phyloP scores from a whole-genome alignment of 148 eudicot genomes.

The Euryodendron excelsum region DNA sequence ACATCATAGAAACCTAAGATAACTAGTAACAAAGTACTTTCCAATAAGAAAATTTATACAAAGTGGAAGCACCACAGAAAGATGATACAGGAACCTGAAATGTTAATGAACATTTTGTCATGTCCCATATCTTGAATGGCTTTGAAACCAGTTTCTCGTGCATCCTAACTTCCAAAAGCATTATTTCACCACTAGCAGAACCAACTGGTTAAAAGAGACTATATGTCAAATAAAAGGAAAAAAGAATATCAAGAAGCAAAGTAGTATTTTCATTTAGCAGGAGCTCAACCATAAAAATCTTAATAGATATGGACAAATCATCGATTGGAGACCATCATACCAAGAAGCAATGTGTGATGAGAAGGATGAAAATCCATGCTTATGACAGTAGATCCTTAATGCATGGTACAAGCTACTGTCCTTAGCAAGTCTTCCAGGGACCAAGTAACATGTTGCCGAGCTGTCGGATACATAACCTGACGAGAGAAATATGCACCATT shows the following conservation, averaged over 20 bases:
- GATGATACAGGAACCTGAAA: slow-evolving; percentile 47
- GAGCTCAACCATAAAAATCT: no score
- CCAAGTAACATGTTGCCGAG: slow-evolving; percentile 64
- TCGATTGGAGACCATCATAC: slow-evolving; percentile 34
- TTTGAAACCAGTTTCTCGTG: slow-evolving; percentile 72
- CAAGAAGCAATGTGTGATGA: slow-evolving; percentile 69
- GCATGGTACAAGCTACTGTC: slow-evolving; percentile 71
- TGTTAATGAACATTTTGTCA: slow-evolving; percentile 38
- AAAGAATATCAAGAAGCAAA: background rate
- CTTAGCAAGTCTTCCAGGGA: slow-evolving; percentile 86
- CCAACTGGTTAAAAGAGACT: slow-evolving; percentile 45
- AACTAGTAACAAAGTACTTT: background rate
- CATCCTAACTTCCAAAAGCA: slow-evolving; percentile 67
- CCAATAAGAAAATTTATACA: background rate
- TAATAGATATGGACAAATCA: background rate
- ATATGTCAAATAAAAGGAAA: slow-evolving; percentile 4
- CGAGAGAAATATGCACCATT: background rate
- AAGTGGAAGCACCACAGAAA: background rate
- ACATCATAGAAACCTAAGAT: background rate
- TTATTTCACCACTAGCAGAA: slow-evolving; percentile 59
- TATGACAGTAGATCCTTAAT: slow-evolving; percentile 68
- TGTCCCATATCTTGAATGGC: slow-evolving; percentile 77
- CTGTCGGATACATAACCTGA: slow-evolving; percentile 79
- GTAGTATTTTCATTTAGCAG: background rate
- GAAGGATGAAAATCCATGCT: slow-evolving; percentile 97